Evolutionary conservation across 2,329 filamentous ascomycete genomes (phyloP), one percentile per base, ranked within the genome.

Genomic region (Magnaporthiopsis rhizophila): DNA sequence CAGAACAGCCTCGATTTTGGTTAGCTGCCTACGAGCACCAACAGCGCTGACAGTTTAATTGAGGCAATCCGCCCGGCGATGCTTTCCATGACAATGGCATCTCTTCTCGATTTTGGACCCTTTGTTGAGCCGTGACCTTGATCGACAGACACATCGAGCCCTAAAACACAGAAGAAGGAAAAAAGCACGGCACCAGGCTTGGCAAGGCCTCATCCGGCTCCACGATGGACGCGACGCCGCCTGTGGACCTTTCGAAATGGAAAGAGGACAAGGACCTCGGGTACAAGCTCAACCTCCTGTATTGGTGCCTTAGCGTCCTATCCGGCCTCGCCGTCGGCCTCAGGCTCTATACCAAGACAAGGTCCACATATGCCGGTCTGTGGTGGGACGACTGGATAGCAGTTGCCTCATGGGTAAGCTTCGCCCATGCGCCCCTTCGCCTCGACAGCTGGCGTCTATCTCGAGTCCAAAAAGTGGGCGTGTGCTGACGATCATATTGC

Each of bases 381-480:
- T 62, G 45, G 61, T 62, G 61, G 61, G 61, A 62, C 34, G 61
- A 62, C 53, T 62, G 61, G 61, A 62, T 62, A 11, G 50, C 24
- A 18, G 32, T 62, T 8, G 6, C 53, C 26, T 24, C 45, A n/a
- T 62, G 61, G 61, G 38, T 62, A 8, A 3, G 50, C 30, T 13
- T 9, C 34, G 34, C 34, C 8, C 8, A 5, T 36, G 38, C n/a
- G 34, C n/a, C 45, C 24, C 53, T 28, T 24, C 26, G 45, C 53
- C 26, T 28, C 18, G 26, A 58, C 8, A 8, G n/a, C 24, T 58
- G 26, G 30, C 57, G 11, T 26, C 57, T 12, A 7, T 30, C 9
- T 30, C 15, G 2, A 18, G 7, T 18, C 30, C 6, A 2, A 32
- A 12, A 12, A 15, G 8, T 7, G 26, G 30, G 18, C 18, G 13